phyloP scores from a whole-genome alignment of 352 stramenopile genomes.

The Thalassiosira sp. region DNA sequence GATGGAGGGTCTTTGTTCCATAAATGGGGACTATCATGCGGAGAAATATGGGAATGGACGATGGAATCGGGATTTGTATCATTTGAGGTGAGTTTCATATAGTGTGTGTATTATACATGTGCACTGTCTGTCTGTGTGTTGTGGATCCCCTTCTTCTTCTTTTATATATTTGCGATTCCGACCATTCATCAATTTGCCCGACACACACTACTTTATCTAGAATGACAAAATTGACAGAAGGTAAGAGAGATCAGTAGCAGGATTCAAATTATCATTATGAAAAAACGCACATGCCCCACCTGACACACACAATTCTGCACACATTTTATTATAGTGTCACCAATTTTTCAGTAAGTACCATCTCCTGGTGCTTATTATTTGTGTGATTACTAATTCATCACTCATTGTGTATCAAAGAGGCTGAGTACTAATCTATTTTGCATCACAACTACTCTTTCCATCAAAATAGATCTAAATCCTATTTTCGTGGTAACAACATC shows the following conservation, averaged over 20 bases:
- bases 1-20: conserved; percentile 42
- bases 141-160: neutral
- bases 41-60: conserved; percentile 27
- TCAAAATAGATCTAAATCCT: conserved; percentile 35
- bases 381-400: neutral
- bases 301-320: neutral
- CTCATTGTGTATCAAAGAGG: no score
- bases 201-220: no score
- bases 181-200: no score
- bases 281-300: neutral
- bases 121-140: neutral
- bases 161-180: no score
- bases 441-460: neutral
- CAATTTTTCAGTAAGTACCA: conserved; percentile 49
- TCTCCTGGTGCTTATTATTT: conserved; percentile 1
- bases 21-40: conserved; percentile 51
- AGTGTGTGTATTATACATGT: no score
- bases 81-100: conserved; percentile 37
- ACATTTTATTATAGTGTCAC: conserved; percentile 31
- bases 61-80: conserved; percentile 46
- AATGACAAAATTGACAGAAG: conserved; percentile 51
- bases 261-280: neutral
- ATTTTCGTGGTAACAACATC: conserved; percentile 32
- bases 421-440: neutral
- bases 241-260: conserved; percentile 15